A percentile compares a stretch with the other conserved stretches of the same genome.
These are phyloP conservation scores for Orobanche coerulescens DNA, from an alignment of 257 asterid genomes.

Conservation along the genomic window DNA sequence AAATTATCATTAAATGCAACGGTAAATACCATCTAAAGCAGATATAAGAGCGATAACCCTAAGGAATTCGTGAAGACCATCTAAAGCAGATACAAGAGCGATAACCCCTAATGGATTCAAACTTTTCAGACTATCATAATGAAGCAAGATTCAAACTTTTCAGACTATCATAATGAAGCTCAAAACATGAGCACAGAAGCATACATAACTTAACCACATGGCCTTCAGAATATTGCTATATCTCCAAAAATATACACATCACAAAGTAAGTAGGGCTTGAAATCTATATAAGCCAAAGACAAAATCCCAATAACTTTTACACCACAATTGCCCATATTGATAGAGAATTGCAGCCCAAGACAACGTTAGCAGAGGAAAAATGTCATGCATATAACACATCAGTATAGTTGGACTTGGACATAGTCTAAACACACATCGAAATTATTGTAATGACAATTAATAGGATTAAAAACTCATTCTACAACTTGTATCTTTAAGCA, in stretches of 20 bases:
- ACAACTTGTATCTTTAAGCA: slow-evolving; percentile 19
- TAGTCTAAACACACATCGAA: background rate
- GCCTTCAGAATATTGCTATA: background rate
- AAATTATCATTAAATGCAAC: background rate
- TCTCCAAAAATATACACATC: background rate
- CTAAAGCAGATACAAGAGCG: background rate
- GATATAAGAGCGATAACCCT: background rate
- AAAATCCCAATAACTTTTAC: background rate
- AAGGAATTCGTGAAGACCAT: no score
- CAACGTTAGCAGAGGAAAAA: background rate
- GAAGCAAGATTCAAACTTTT: background rate
- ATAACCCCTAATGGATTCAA: background rate
- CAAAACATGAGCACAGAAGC: background rate
- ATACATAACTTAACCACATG: slow-evolving; percentile 6
- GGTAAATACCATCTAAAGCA: background rate
- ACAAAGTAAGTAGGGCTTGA: background rate
- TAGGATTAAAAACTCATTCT: background rate
- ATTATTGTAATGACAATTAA: background rate
- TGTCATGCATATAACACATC: background rate
- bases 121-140: background rate
- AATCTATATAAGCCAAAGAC: background rate
- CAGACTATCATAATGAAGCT: background rate
- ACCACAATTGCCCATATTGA: background rate
- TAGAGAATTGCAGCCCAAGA: background rate
- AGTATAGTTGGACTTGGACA: background rate